Base-by-base conservation (phyloP, 2,329 filamentous ascomycete genomes). In the Botryotinia convoluta region DNA sequence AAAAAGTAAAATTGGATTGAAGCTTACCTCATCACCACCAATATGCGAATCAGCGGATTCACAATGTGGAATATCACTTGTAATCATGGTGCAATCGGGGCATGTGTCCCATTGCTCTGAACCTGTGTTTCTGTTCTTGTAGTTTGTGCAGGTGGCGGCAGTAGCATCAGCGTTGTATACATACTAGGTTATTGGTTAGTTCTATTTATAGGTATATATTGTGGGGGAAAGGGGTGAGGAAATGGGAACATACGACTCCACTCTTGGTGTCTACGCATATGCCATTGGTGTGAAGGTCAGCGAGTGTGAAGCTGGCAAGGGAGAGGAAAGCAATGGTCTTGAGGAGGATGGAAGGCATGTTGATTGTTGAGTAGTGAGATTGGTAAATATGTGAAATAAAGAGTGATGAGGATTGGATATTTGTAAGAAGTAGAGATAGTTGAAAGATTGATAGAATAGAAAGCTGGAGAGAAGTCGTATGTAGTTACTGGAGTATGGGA, bases 21-120 rank as follows among this genome's bases (percentile, higher is more conserved):
- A 35, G 29, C 71, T 44, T n/a, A 72, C 71, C 51, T 72, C 71
- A 9, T 68, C 71, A 64, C 71, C 71, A 32, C 71, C 71, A 4
- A 72, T 60, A n/a, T 68, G 62, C 16, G 0, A 22, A 3, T 1
- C 48, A 16, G 10, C 4, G 6, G 71, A 60, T 3, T 9, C 4
- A 20, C 71, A 72, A 68, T 71, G 59, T n/a, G 69, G 48, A 26
- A 9, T 26, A 6, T 29, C 61, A 2, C 9, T 35, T 29, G 44
- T 57, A 16, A 16, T 14, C 48, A 67, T 67, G n/a, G 12, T 6
- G 51, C 71, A 72, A 26, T 72, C 71, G 1, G 39, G 62, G 10
- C 71, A 72, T 18, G 20, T 39, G 18, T 68, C 71, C 71, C 71
- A 72, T 37, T 65, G 42, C 3, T 59, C 14, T 18, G 4, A 1